A percentile compares a stretch with the other conserved stretches of the same genome.
Evolutionary conservation across 2,329 filamentous ascomycete genomes (phyloP).

Genomic region (Thermothelomyces thermophilus): DNA sequence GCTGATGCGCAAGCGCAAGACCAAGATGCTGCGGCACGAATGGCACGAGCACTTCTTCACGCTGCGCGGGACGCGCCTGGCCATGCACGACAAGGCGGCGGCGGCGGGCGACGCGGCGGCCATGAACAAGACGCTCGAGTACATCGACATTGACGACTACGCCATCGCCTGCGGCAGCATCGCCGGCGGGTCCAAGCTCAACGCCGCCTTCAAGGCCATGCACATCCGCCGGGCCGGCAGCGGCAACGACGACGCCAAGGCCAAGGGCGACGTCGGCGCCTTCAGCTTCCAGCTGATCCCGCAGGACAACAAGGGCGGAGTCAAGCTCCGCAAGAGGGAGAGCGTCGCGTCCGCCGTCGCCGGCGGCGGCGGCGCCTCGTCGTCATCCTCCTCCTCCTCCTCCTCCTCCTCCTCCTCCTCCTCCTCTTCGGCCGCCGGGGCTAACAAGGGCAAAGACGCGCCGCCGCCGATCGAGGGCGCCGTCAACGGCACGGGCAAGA

Average conservation of each 20-base stretch:
- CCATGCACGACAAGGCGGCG: slow-evolving; percentile 56
- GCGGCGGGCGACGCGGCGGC: slow-evolving; percentile 38
- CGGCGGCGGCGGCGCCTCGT: background rate
- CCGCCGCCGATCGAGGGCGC: slow-evolving; percentile 31
- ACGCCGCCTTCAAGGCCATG: slow-evolving; percentile 78
- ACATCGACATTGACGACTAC: slow-evolving; percentile 84
- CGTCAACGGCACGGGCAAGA: slow-evolving; percentile 64
- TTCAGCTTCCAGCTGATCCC: slow-evolving; percentile 85
- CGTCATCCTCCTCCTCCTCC: too few species aligned
- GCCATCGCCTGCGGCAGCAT: slow-evolving; percentile 77
- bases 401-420: too few species aligned
- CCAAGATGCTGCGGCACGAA: slow-evolving; percentile 80
- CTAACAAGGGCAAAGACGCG: background rate
- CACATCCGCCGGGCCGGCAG: slow-evolving; percentile 54
- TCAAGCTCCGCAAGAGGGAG: slow-evolving; percentile 47
- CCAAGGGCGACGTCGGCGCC: slow-evolving; percentile 52
- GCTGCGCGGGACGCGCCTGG: slow-evolving; percentile 66
- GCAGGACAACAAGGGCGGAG: slow-evolving; percentile 49
- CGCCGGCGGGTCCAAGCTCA: slow-evolving; percentile 70
- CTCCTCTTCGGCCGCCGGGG: slow-evolving; percentile 4
- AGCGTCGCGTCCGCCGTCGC: slow-evolving; percentile 34
- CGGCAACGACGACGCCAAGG: slow-evolving; percentile 44
- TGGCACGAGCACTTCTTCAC: slow-evolving; percentile 92
- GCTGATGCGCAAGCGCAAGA: slow-evolving; percentile 92
- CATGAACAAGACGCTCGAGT: slow-evolving; percentile 61